Evolutionary conservation across 495 filamentous ascomycete species (phyloP).

Genomic region (Penicillium fimorum): DNA sequence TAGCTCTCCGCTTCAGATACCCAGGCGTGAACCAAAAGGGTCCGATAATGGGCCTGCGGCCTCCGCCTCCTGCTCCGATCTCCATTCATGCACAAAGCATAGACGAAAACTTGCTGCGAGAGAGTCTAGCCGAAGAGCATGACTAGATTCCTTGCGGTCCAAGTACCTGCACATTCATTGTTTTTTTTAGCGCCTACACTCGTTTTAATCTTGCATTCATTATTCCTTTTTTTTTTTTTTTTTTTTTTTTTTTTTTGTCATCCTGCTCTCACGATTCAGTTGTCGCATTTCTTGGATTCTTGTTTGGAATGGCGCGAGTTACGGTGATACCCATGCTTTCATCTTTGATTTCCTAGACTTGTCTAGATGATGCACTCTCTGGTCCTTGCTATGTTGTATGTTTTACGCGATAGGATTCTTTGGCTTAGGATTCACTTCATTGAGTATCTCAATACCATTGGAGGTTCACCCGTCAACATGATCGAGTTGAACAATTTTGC

Average conservation of each 20-base stretch:
- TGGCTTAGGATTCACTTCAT: not conserved
- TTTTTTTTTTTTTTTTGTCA: not conserved
- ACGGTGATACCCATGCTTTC: conserved; percentile 13
- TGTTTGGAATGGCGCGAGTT: conserved; percentile 8
- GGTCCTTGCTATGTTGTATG: not conserved
- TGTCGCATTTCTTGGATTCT: conserved; percentile 11
- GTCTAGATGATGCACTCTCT: conserved; percentile 7
- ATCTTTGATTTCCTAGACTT: conserved; percentile 8
- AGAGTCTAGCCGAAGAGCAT: conserved; percentile 41
- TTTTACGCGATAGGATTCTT: not conserved
- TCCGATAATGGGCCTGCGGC: conserved; percentile 41
- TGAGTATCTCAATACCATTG: not conserved
- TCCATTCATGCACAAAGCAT: conserved; percentile 35
- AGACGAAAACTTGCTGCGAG: conserved; percentile 40
- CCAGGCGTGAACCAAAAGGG: conserved; percentile 52
- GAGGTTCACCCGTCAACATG: not conserved
- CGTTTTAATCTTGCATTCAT: conserved; percentile 11
- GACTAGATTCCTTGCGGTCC: not conserved
- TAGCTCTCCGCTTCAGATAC: conserved; percentile 33
- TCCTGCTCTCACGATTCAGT: conserved; percentile 3
- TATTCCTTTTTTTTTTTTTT: conserved; percentile 4
- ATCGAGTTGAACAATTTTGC: not conserved
- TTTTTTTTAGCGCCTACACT: conserved; percentile 9
- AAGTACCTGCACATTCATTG: conserved; percentile 3
- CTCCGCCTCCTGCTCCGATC: conserved; percentile 32